These are phyloP conservation scores for Carex myosuroides DNA, from an alignment of 176 grass and related monocot genomes.

Conservation along the genomic window DNA sequence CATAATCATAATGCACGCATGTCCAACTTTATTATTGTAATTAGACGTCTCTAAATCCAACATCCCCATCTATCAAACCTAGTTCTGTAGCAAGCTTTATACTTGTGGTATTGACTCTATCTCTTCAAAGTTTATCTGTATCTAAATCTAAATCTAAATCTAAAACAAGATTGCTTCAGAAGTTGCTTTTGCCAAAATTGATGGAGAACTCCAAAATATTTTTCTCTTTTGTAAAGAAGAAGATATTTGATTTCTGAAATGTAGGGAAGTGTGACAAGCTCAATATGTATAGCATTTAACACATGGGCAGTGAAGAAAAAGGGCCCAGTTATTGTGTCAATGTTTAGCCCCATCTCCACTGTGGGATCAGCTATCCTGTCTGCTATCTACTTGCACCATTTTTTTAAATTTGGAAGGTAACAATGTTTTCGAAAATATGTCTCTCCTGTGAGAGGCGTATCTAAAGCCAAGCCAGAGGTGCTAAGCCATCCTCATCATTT, in stretches of 20 bases:
- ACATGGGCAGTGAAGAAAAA: conserved; percentile 69
- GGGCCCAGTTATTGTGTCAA: conserved; percentile 63
- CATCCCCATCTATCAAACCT: conserved; percentile 33
- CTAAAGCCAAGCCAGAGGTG: too few species aligned
- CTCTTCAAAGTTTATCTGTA: background rate
- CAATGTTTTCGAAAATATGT: background rate
- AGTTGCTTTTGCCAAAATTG: background rate
- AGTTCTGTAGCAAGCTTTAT: conserved; percentile 32
- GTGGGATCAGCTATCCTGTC: conserved; percentile 59
- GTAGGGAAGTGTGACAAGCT: conserved; percentile 44
- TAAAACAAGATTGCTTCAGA: background rate
- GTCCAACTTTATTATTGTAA: too few species aligned
- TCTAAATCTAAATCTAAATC: background rate
- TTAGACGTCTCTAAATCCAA: too few species aligned
- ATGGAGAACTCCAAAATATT: background rate
- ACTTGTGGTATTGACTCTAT: background rate
- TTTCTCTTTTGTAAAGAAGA: background rate
- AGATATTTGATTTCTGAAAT: background rate
- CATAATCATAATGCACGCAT: too few species aligned
- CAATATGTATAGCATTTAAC: conserved; percentile 54
- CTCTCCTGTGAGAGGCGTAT: too few species aligned
- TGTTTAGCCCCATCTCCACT: conserved; percentile 61
- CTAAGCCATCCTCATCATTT: too few species aligned
- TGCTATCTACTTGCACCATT: conserved; percentile 39
- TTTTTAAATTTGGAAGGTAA: conserved; percentile 50